phyloP scores from a whole-genome alignment of 805 yeast genomes.

The Metschnikowia hibisci region DNA sequence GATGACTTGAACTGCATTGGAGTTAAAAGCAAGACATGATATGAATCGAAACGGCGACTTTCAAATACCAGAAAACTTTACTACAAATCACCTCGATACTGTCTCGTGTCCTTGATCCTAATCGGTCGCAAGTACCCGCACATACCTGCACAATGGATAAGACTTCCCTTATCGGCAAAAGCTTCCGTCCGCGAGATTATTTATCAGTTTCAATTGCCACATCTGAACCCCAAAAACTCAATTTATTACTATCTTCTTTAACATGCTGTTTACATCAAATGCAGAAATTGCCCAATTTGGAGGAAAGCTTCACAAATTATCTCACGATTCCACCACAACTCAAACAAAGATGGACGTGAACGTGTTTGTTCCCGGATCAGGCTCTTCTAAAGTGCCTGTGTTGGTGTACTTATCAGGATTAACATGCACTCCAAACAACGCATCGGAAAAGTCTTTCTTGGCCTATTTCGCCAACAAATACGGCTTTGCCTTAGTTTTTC shows the following conservation, averaged over 20 bases:
- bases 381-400: constrained; percentile 53
- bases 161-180: neutral
- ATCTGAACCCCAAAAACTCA: neutral
- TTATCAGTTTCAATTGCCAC: too few relatives aligned
- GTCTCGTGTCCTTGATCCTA: neutral
- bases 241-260: neutral
- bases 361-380: constrained; percentile 65
- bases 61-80: too few relatives aligned
- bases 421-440: constrained; percentile 91
- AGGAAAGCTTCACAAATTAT: constrained; percentile 71
- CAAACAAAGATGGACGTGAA: constrained; percentile 79
- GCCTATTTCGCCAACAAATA: constrained; percentile 74
- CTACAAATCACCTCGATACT: too few relatives aligned
- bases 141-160: constrained; percentile 1
- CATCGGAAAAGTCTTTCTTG: constrained; percentile 88
- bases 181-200: neutral
- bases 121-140: neutral
- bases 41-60: too few relatives aligned
- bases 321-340: constrained; percentile 66
- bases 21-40: too few relatives aligned
- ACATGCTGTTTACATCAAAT: constrained; percentile 49
- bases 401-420: constrained; percentile 80
- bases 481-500: constrained; percentile 86
- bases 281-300: constrained; percentile 61
- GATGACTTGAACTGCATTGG: too few relatives aligned